Evolutionary conservation across 73 alveolate species (phyloP), one percentile per base, ranked within the genome.

Genomic region (Paraurostyla sp.): DNA sequence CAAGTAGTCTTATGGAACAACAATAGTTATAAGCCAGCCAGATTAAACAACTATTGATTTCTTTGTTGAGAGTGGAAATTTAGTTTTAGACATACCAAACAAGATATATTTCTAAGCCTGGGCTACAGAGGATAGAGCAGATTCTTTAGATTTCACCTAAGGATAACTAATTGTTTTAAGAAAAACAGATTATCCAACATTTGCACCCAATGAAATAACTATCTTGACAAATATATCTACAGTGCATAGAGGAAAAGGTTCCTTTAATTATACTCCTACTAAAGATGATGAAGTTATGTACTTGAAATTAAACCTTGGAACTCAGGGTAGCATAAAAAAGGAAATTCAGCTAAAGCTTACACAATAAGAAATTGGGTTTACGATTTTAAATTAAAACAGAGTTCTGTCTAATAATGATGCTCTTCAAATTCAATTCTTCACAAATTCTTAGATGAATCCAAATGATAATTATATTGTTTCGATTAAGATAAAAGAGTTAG

Each of bases 101-200:
- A 42, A 23, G 85, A 43, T 69, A 23, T 69, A 69, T 36, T 69
- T 69, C 49, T 36, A 69, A 36, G 85, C 85, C 9, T 69, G 62
- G 65, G 62, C 85, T 4, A 69, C 65, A 11, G 65, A 69, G 4
- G 62, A 3, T 16, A 27, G 85, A 40, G 58, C 85, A 4, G 85
- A 69, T 40, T 4, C 49, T 25, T 33, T 16, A 16, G 62, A 33
- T 11, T 69, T 69, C 62, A 11, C 60, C 11, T 65, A 36, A 6
- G 85, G 65, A 7, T 41, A 36, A 27, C 32, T 69, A 4, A 69
- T 13, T 9, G 85, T 52, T 52, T 35, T 52, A 4, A 52, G 69
- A 52, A 20, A 6, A 35, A 52, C 69, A 6, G 30, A 52, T 20
- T 35, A 9, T 69, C 23, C 29, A 43, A 40, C 40, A 2, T 69